Evolutionary conservation across 2,329 filamentous ascomycete genomes (phyloP).

Genomic region (Aureobasidium vineae): DNA sequence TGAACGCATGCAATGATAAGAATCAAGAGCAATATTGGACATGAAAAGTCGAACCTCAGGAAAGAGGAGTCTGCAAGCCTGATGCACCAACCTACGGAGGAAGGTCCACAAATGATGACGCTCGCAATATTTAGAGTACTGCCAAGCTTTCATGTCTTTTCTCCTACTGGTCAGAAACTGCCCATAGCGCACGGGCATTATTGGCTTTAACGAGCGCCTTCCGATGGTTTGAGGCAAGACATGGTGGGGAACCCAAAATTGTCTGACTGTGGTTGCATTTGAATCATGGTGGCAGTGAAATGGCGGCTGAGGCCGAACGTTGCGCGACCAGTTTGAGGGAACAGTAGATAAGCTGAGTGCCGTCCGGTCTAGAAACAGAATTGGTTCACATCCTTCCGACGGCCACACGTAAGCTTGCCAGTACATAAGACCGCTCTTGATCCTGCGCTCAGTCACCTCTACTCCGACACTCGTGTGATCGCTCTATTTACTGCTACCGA

Average conservation of each 20-base stretch:
- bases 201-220: not conserved
- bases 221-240: conserved; percentile 9
- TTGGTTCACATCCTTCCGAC: not conserved
- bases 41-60: conserved; percentile 1
- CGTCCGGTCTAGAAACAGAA: not conserved
- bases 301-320: not conserved
- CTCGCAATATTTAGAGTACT: not conserved
- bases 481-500: too few species aligned
- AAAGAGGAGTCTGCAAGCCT: conserved; percentile 1
- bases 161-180: not conserved
- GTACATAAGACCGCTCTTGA: not conserved
- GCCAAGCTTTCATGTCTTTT: not conserved
- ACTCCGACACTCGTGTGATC: not conserved
- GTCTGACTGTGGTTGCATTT: not conserved
- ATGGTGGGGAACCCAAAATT: conserved; percentile 7
- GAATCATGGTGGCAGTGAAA: not conserved
- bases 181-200: conserved; percentile 8
- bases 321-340: not conserved
- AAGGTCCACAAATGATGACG: conserved; percentile 12
- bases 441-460: not conserved
- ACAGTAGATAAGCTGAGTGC: conserved; percentile 16
- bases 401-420: conserved; percentile 17
- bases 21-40: not conserved
- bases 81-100: not conserved
- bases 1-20: not conserved